Evolutionary conservation across 805 yeast species (phyloP), one percentile per base, ranked within the genome.

Genomic region (Pichia eremophila): DNA sequence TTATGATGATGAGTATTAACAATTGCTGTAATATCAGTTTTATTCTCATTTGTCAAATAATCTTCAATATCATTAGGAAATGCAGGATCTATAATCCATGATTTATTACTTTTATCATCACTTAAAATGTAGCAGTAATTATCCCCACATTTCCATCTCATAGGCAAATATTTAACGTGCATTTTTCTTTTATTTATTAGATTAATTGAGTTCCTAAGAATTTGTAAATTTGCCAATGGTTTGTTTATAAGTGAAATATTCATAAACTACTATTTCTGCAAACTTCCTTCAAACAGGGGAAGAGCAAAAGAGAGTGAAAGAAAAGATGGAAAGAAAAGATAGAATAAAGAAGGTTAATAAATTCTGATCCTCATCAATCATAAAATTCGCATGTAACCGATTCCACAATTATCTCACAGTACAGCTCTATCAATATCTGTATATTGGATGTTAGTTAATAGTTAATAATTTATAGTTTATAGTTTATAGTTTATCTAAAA

Each of bases 1-100:
- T 80, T 78, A 64, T 93, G 99, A 62, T 93, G 99, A 62, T 93
- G 99, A 1, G 98, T 93, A 66, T 93, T 93, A 44, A 86, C 95
- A 49, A 93, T 84, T 1, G 91, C 87, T 40, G 71, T 72, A 46
- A 93, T 65, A 44, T 81, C 76, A 38, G 74, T 65, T 38, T 67
- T 62, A 29, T 57, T 58, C 25, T 54, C 47, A 14, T 52, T 41
- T 2, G 49, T 43, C 29, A 77, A 59, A 14, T 63, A 68, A 5
- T 83, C 74, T 47, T 74, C 61, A 9, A 78, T 78, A 50, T 88
- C 96, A 5, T 72, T 62, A 1, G 96, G 91, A 55, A 83, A 84
- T 1, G 98, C 98, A 2, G 98, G 96, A 58, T 93, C 99, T 53
- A 93, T 83, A 34, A 93, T 57, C 83, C 95, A 85, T 6, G 95